phyloP scores from a whole-genome alignment of 2,329 filamentous ascomycete species.

The Colletotrichum sp. region DNA sequence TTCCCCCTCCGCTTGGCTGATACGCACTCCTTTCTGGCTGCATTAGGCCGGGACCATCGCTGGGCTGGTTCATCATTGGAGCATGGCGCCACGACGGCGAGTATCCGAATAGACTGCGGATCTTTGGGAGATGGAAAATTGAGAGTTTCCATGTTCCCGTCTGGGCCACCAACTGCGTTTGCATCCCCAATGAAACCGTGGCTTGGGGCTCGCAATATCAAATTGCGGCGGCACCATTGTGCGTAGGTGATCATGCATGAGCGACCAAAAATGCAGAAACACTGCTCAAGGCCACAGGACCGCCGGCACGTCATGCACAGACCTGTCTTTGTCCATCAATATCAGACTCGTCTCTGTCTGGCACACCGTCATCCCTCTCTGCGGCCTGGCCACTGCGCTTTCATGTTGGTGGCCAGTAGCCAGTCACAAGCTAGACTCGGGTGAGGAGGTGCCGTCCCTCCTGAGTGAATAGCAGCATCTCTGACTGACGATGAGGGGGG shows the following conservation, averaged over 20 bases:
- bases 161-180: background rate
- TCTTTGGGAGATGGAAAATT: background rate
- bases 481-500: conserved; percentile 12
- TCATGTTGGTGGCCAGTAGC: background rate
- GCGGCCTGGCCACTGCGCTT: background rate
- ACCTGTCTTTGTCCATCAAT: conserved; percentile 2
- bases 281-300: background rate
- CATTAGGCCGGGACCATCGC: background rate
- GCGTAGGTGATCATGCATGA: background rate
- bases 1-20: background rate
- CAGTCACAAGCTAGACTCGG: conserved; percentile 3
- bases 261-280: background rate
- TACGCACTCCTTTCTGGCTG: background rate
- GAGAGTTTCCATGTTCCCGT: conserved; percentile 1
- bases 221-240: background rate
- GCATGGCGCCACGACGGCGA: background rate
- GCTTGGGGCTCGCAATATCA: conserved; percentile 2
- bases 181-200: conserved; percentile 8
- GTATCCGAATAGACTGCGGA: background rate
- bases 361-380: background rate
- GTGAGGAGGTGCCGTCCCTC: background rate
- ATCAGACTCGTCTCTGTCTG: background rate
- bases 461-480: conserved; percentile 6
- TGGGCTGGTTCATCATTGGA: background rate
- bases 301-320: conserved; percentile 11